Evolutionary conservation across 768 basidiomycete genomes (phyloP).

Genomic region (Mycena epipterygia): DNA sequence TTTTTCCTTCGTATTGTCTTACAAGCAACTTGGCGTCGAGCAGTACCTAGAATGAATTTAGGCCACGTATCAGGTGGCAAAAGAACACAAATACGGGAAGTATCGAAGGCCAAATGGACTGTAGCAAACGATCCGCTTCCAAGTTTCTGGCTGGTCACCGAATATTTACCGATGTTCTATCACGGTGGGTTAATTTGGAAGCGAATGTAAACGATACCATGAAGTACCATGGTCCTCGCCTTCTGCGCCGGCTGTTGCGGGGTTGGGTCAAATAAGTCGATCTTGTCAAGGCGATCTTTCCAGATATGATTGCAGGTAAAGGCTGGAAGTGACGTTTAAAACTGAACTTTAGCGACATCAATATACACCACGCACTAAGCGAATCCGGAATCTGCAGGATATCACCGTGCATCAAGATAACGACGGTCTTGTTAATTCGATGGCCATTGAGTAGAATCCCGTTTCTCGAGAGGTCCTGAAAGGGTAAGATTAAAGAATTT

Average conservation of each 20-base stretch:
- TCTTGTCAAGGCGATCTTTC: conserved; percentile 66
- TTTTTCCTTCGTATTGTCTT: conserved; percentile 82
- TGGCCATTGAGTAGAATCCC: conserved; percentile 80
- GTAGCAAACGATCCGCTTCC: conserved; percentile 88
- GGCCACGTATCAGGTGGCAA: background rate
- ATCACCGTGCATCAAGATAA: conserved; percentile 86
- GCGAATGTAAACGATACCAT: background rate
- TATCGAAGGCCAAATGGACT: conserved; percentile 84
- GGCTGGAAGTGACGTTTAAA: conserved; percentile 50
- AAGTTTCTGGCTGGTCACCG: conserved; percentile 84
- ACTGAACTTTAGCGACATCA: background rate
- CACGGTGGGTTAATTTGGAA: background rate
- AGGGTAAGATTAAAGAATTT: background rate
- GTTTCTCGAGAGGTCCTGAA: conserved; percentile 83
- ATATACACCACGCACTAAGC: conserved; percentile 57
- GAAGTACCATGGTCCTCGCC: conserved; percentile 49
- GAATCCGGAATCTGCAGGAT: conserved; percentile 76
- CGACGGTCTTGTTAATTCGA: conserved; percentile 72
- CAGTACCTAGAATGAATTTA: conserved; percentile 16
- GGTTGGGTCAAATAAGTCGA: conserved; percentile 72
- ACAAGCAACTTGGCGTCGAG: conserved; percentile 82
- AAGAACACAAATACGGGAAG: conserved; percentile 45
- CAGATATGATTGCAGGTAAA: conserved; percentile 77
- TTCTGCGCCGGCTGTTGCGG: conserved; percentile 66
- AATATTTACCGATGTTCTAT: conserved; percentile 75